Evolutionary conservation across 305 asterid species (phyloP).

Genomic region (Withania somnifera): DNA sequence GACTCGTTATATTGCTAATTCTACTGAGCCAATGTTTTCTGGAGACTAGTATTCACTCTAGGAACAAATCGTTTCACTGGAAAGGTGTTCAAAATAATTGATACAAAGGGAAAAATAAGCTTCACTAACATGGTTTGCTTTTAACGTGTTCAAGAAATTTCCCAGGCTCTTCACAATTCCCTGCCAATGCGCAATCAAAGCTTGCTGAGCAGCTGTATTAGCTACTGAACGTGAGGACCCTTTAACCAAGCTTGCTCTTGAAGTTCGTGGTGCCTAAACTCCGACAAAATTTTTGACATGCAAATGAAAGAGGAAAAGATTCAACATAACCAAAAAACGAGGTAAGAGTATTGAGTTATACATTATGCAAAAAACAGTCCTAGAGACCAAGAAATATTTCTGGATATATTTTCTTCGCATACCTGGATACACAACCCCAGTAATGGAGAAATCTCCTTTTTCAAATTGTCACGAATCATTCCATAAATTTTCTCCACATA

Average conservation of each 20-base stretch:
- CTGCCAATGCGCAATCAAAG: constrained; percentile 62
- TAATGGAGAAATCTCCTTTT: constrained; percentile 63
- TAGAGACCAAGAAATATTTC: neutral
- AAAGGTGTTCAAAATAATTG: neutral
- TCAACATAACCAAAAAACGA: neutral
- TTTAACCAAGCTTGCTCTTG: constrained; percentile 62
- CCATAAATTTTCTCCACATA: constrained; percentile 66
- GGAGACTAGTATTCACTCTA: neutral
- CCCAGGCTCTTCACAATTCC: constrained; percentile 53
- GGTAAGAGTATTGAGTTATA: neutral
- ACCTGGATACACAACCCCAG: constrained; percentile 69
- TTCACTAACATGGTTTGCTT: constrained; percentile 53
- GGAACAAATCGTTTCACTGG: neutral
- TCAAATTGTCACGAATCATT: constrained; percentile 55
- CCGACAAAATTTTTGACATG: neutral
- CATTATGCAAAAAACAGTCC: neutral
- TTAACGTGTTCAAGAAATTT: constrained; percentile 41
- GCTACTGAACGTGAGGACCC: constrained; percentile 54
- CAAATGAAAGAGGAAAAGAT: neutral
- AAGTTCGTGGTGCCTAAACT: constrained; percentile 53
- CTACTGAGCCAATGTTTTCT: neutral
- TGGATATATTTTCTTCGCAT: neutral
- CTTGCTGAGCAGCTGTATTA: constrained; percentile 52
- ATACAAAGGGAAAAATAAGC: constrained; percentile 4
- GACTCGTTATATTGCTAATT: neutral